A percentile compares a stretch with the other conserved stretches of the same genome.
Evolutionary conservation across 1,139 yeast species (phyloP).

Genomic region (Taphrina betulina): DNA sequence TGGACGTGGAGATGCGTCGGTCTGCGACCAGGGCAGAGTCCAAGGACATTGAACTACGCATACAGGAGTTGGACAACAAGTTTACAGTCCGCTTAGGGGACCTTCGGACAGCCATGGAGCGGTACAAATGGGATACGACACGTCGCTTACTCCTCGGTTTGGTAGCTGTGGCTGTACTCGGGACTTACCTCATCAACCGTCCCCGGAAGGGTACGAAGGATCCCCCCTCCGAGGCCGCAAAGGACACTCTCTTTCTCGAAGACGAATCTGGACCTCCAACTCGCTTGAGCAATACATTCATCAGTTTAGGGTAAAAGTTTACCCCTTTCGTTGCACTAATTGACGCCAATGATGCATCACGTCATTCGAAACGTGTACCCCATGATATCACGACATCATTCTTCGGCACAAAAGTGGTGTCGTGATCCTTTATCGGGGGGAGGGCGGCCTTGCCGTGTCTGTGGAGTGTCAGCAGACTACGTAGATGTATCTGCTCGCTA

Average conservation of each 20-base stretch:
- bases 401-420: too few relatives aligned
- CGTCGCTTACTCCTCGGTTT: slow-evolving; percentile 33
- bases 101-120: slow-evolving; percentile 32
- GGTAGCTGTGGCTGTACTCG: slow-evolving; percentile 26
- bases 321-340: too few relatives aligned
- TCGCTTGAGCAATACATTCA: slow-evolving; percentile 20
- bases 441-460: too few relatives aligned
- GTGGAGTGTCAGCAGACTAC: too few relatives aligned
- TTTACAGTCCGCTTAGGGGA: slow-evolving; percentile 56
- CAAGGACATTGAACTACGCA: slow-evolving; percentile 63
- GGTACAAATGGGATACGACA: slow-evolving; percentile 36
- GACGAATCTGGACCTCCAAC: slow-evolving; percentile 7
- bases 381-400: too few relatives aligned
- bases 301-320: slow-evolving; percentile 15
- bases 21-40: slow-evolving; percentile 79
- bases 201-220: slow-evolving; percentile 2
- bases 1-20: slow-evolving; percentile 81
- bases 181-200: slow-evolving; percentile 28
- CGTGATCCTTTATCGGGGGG: too few relatives aligned
- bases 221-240: not conserved
- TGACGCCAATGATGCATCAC: too few relatives aligned
- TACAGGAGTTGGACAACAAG: slow-evolving; percentile 82
- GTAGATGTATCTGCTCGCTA: too few relatives aligned
- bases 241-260: not conserved
- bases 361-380: too few relatives aligned